phyloP scores from a whole-genome alignment of 768 basidiomycete species.

The Xerocomus brunneocitrinus region DNA sequence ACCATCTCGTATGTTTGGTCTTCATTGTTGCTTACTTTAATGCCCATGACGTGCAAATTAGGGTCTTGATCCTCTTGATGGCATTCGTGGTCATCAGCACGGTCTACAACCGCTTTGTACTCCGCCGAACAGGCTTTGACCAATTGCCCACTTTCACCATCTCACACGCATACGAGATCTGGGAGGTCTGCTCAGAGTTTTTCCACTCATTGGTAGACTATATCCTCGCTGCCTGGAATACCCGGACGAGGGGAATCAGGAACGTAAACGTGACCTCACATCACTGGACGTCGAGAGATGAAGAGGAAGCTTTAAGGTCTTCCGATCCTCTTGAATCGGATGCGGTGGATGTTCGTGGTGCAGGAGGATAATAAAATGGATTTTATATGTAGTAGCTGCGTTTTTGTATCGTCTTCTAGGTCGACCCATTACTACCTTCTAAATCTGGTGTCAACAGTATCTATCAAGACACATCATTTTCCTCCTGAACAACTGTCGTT shows the following conservation, averaged over 20 bases:
- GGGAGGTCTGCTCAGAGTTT: slow-evolving; percentile 19
- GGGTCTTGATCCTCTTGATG: slow-evolving; percentile 52
- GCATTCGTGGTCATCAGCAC: slow-evolving; percentile 65
- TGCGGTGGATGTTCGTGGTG: slow-evolving; percentile 2
- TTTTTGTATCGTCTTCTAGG: slow-evolving; percentile 9
- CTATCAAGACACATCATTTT: slow-evolving; percentile 12
- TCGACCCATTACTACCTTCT: slow-evolving; percentile 21
- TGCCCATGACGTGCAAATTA: slow-evolving; percentile 25
- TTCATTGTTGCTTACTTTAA: neutral
- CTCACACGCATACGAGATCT: slow-evolving; percentile 20
- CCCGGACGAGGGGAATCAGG: slow-evolving; percentile 13
- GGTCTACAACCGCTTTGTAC: slow-evolving; percentile 74
- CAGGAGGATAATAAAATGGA: neutral
- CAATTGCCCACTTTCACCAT: slow-evolving; percentile 63
- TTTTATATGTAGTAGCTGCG: neutral
- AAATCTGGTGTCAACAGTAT: slow-evolving; percentile 12
- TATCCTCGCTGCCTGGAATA: slow-evolving; percentile 9
- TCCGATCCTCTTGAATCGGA: slow-evolving; percentile 23
- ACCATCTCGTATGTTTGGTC: slow-evolving; percentile 50
- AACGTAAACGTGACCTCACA: slow-evolving; percentile 24
- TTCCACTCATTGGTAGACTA: slow-evolving; percentile 12
- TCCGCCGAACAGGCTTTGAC: slow-evolving; percentile 65
- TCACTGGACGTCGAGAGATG: slow-evolving; percentile 31
- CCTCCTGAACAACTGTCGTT: neutral
- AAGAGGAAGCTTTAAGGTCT: slow-evolving; percentile 24